phyloP scores from a whole-genome alignment of 1,284 basidiomycete genomes.

The Fistulinella cinereoalba region DNA sequence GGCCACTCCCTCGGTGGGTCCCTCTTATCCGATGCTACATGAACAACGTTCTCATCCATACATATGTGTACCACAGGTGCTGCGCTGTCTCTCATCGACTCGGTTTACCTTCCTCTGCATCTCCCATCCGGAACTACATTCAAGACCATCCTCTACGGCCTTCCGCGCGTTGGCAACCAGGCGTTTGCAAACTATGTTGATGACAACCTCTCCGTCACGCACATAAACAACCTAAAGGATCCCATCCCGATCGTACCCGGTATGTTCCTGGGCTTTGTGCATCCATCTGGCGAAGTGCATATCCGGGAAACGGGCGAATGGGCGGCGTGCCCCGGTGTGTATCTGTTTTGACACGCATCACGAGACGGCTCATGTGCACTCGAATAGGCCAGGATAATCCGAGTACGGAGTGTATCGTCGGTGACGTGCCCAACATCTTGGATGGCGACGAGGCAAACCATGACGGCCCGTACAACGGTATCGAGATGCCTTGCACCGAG shows the following conservation, averaged over 20 bases:
- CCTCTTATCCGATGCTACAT: neutral
- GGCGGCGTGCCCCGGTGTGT: constrained; percentile 43
- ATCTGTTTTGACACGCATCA: too few relatives aligned
- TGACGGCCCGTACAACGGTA: constrained; percentile 55
- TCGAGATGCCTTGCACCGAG: constrained; percentile 39
- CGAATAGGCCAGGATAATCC: constrained; percentile 56
- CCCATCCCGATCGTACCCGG: constrained; percentile 49
- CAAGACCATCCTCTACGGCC: constrained; percentile 44
- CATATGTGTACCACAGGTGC: constrained; percentile 32
- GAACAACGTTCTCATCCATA: neutral
- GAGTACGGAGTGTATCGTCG: constrained; percentile 48
- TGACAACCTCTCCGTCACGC: constrained; percentile 39
- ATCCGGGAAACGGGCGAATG: constrained; percentile 46
- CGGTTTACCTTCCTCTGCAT: constrained; percentile 37
- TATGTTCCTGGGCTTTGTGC: constrained; percentile 49
- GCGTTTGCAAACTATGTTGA: constrained; percentile 60
- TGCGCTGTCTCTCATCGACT: constrained; percentile 50
- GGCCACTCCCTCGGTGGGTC: constrained; percentile 54
- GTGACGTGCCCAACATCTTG: constrained; percentile 53
- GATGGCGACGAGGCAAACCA: constrained; percentile 46
- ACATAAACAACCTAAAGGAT: constrained; percentile 52
- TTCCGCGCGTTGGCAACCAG: constrained; percentile 66
- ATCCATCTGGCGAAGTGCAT: constrained; percentile 57
- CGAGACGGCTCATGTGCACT: too few relatives aligned
- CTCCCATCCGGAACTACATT: constrained; percentile 35